phyloP scores from a whole-genome alignment of 805 yeast genomes.

The Clavispora asparagi region DNA sequence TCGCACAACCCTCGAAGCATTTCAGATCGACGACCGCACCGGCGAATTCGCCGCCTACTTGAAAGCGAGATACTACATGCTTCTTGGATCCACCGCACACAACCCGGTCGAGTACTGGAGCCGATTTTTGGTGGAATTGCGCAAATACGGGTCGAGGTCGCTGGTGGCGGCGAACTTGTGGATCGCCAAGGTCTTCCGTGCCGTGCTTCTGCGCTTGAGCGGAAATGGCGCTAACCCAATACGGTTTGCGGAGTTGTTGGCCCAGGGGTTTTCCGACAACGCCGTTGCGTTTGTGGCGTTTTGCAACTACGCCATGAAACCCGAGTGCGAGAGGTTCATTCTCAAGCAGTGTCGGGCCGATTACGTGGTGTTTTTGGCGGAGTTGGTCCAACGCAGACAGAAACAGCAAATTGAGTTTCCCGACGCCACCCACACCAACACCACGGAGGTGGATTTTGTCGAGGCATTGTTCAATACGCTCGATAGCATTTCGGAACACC shows the following conservation, averaged over 20 bases:
- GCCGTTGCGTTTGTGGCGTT: slow-evolving; percentile 20
- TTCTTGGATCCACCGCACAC: slow-evolving; percentile 23
- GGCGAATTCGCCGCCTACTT: slow-evolving; percentile 27
- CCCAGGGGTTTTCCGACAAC: slow-evolving; percentile 20
- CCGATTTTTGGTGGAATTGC: slow-evolving; percentile 22
- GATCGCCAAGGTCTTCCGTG: slow-evolving; percentile 24
- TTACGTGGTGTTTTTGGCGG: slow-evolving; percentile 20
- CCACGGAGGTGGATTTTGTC: slow-evolving; percentile 21
- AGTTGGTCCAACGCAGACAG: slow-evolving; percentile 12
- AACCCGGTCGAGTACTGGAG: slow-evolving; percentile 21
- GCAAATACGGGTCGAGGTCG: slow-evolving; percentile 16
- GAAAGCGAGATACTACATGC: slow-evolving; percentile 27
- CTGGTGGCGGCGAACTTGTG: slow-evolving; percentile 33
- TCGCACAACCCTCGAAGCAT: neutral
- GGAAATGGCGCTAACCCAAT: slow-evolving; percentile 13
- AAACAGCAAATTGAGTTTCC: slow-evolving; percentile 22
- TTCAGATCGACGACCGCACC: neutral
- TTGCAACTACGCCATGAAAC: slow-evolving; percentile 23
- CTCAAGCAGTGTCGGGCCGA: slow-evolving; percentile 20
- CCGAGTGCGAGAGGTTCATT: slow-evolving; percentile 13
- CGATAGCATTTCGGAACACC: slow-evolving; percentile 16
- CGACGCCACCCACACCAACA: slow-evolving; percentile 19
- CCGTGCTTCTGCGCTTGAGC: slow-evolving; percentile 15
- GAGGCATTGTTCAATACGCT: slow-evolving; percentile 28
- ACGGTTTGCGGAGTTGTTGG: slow-evolving; percentile 13